Evolutionary conservation across 2,329 filamentous ascomycete genomes (phyloP).

Genomic region (Ophiostoma angusticollis): DNA sequence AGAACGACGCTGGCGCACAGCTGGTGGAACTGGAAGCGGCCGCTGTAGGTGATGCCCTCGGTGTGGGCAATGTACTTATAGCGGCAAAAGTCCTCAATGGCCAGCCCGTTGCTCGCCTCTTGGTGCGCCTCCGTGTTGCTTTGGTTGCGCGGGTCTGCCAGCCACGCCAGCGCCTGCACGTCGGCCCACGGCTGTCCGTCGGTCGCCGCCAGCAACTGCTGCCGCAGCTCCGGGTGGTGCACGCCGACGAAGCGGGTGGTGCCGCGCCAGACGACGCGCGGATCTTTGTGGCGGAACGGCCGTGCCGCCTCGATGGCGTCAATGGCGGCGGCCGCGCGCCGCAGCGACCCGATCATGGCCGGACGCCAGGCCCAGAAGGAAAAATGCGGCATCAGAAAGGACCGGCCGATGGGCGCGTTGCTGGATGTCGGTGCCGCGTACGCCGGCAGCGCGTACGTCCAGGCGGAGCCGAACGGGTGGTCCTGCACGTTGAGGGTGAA

Average conservation of each 20-base stretch:
- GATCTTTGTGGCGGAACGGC: constrained; percentile 24
- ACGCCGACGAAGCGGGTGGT: constrained; percentile 30
- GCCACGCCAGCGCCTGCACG: constrained; percentile 24
- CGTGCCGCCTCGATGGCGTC: constrained; percentile 22
- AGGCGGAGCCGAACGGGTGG: constrained; percentile 28
- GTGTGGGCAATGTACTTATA: constrained; percentile 35
- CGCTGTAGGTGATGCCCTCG: constrained; percentile 35
- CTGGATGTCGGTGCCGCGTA: constrained; percentile 13
- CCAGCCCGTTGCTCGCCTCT: not conserved
- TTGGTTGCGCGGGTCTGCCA: no score
- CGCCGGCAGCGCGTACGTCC: constrained; percentile 33
- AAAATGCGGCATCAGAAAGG: constrained; percentile 12
- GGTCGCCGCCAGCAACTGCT: constrained; percentile 20
- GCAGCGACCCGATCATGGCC: constrained; percentile 5
- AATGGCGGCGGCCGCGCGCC: constrained; percentile 24
- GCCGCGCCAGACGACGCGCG: constrained; percentile 36
- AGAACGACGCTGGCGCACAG: constrained; percentile 31
- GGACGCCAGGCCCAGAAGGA: constrained; percentile 10
- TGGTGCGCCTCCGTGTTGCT: no score
- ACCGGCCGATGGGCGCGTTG: constrained; percentile 9
- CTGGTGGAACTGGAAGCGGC: constrained; percentile 33
- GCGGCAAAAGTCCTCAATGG: constrained; percentile 38
- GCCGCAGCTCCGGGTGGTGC: constrained; percentile 21
- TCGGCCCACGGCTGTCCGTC: constrained; percentile 26
- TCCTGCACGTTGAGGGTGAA: constrained; percentile 40